These are phyloP conservation scores for Malassezia equina DNA, from an alignment of 1,284 basidiomycete genomes.

Conservation along the genomic window DNA sequence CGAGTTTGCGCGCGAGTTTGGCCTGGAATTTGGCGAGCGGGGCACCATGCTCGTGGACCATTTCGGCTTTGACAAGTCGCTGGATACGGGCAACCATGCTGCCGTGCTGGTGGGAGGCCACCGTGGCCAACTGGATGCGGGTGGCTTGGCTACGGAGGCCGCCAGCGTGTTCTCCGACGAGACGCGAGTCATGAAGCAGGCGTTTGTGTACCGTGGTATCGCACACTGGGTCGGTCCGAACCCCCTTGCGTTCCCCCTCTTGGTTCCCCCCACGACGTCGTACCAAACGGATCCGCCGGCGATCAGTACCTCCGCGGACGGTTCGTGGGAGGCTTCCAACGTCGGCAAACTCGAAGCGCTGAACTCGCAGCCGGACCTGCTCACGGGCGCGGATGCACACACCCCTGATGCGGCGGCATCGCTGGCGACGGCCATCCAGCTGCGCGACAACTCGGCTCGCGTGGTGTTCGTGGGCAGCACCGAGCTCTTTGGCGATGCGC, in stretches of 20 bases:
- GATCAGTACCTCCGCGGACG: slow-evolving; percentile 14
- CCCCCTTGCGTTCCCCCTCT: slow-evolving; percentile 70
- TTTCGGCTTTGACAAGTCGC: slow-evolving; percentile 35
- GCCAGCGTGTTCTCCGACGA: slow-evolving; percentile 23
- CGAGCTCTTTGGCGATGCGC: slow-evolving; percentile 59
- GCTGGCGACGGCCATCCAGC: slow-evolving; percentile 81
- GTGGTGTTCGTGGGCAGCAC: slow-evolving; percentile 72
- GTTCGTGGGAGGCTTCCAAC: slow-evolving; percentile 12
- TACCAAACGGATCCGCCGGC: slow-evolving; percentile 60
- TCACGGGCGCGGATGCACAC: slow-evolving; percentile 22
- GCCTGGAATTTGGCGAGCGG: slow-evolving; percentile 52
- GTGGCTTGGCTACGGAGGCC: slow-evolving; percentile 37
- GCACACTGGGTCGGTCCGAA: slow-evolving; percentile 66
- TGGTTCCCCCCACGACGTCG: slow-evolving; percentile 58
- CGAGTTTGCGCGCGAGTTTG: slow-evolving; percentile 54
- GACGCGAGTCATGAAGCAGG: slow-evolving; percentile 52
- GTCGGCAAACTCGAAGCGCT: slow-evolving; percentile 22
- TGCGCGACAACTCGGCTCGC: slow-evolving; percentile 61
- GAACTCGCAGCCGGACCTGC: slow-evolving; percentile 18
- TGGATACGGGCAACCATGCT: slow-evolving; percentile 32
- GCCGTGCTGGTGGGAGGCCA: slow-evolving; percentile 27
- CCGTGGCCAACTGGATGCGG: slow-evolving; percentile 1
- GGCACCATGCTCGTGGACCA: slow-evolving; percentile 51
- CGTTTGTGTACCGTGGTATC: slow-evolving; percentile 63
- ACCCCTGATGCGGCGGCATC: slow-evolving; percentile 39